Percentiles rank a stretch among this genome's conserved stretches.
These are phyloP conservation scores for Heliamphora pulchella DNA, from an alignment of 179 eudicot genomes.

Conservation along the genomic window DNA sequence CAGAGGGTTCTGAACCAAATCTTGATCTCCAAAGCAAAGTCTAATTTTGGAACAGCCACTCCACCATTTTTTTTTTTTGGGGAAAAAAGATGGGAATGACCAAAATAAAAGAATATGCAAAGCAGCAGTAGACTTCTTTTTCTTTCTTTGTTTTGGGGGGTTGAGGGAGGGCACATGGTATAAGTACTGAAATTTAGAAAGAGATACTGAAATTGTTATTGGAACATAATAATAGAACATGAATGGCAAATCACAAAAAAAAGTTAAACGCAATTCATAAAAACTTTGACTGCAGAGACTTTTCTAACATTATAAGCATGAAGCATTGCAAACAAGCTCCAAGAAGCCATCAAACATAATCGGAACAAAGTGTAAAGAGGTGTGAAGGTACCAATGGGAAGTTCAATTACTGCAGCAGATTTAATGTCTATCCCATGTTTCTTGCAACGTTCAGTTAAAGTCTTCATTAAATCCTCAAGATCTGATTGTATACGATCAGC, in stretches of 20 bases:
- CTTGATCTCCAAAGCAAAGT: constrained; percentile 5
- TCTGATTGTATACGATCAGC: constrained; percentile 96
- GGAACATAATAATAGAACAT: background rate
- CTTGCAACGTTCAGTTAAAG: constrained; percentile 82
- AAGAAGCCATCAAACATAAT: background rate
- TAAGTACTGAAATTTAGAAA: background rate
- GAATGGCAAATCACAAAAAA: background rate
- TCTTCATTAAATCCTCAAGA: constrained; percentile 88
- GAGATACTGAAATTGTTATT: background rate
- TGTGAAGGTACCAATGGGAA: constrained; percentile 58
- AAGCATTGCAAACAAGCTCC: background rate
- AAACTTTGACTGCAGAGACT: background rate
- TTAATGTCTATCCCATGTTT: constrained; percentile 71
- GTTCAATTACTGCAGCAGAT: constrained; percentile 76
- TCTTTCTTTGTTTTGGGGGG: too few relatives aligned
- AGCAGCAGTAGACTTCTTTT: too few relatives aligned
- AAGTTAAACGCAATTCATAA: background rate
- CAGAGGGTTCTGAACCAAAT: background rate
- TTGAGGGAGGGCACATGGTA: too few relatives aligned
- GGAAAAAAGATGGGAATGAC: too few relatives aligned
- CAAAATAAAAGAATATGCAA: too few relatives aligned
- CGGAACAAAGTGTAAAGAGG: constrained; percentile 11
- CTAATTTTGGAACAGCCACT: background rate
- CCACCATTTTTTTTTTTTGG: too few relatives aligned
- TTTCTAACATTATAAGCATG: background rate